Evolutionary conservation across 352 stramenopile species (phyloP), one percentile per base, ranked within the genome.

Genomic region (Phytopythium oedochilum): DNA sequence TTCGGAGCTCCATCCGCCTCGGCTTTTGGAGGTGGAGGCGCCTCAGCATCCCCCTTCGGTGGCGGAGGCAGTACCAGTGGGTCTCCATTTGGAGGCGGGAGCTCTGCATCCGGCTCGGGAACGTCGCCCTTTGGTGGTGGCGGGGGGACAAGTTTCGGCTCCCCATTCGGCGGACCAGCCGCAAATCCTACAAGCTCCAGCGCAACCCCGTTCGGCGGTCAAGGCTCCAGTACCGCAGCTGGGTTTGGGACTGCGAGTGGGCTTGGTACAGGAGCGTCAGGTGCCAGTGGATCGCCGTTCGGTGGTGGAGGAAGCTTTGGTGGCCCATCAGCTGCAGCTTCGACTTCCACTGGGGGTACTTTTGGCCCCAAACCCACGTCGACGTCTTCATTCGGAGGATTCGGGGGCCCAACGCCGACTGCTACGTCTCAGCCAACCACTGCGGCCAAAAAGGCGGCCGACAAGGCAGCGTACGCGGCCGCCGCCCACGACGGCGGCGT

Each of bases 271-370:
- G 20, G 20, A 18, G 5, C n/a, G 0, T 25, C 31, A 18, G 11
- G 26, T 28, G 17, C 48, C 20, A 10, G 32, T 26, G 18, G 55
- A 32, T 69, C 64, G 14, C 26, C 62, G 20, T 75, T 72, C 52
- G 64, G 60, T 12, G 40, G 43, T 14, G 25, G 55, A 46, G 78
- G 62, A 68, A 61, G 67, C 12, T 85, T 88, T 38, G 68, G 69
- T 25, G 55, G 53, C 29, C 20, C 38, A 5, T 15, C 49, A 10
- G 10, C 12, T 32, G 48, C 59, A 40, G 55, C 45, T 17, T 35
- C 34, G 20, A 55, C 22, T 11, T 15, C 7, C 5, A 5, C 38
- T 23, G 38, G 38, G 6, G n/a, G 38, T 25, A 7, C 38, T 4
- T 44, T 44, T 25, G 38, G 38, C 18, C 5, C 38, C 7, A 44